Conservation (phyloP, 192 early-diverging fungal genomes). For the Linnemannia zychae region DNA sequence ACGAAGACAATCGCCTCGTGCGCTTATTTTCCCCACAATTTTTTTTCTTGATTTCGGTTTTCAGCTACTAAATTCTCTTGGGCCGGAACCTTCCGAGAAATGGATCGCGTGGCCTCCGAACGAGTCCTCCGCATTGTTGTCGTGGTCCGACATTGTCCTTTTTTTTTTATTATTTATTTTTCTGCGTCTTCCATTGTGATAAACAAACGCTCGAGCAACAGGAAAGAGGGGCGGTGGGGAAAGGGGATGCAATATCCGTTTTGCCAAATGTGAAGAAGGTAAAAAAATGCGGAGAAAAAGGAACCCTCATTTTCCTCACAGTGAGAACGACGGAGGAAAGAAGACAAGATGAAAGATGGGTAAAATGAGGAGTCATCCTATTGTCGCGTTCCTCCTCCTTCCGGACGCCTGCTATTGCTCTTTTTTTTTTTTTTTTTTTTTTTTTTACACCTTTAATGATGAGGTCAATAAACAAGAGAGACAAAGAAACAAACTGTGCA, state of each 20-base stretch:
- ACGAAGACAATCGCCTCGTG: neutral
- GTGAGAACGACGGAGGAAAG: neutral
- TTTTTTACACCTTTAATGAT: neutral
- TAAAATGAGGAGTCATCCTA: neutral
- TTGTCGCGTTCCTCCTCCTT: neutral
- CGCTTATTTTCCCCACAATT: conserved; percentile 5
- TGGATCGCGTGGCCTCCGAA: neutral
- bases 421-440: neutral
- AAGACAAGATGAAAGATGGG: neutral
- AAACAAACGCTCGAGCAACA: neutral
- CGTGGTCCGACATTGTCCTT: neutral
- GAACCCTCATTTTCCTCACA: conserved; percentile 3
- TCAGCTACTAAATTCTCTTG: neutral
- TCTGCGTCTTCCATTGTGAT: neutral
- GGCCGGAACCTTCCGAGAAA: conserved; percentile 3
- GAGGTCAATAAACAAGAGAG: neutral
- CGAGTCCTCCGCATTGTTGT: neutral
- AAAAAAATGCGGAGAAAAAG: conserved; percentile 6
- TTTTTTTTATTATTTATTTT: too few relatives aligned
- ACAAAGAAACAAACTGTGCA: neutral
- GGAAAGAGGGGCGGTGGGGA: neutral
- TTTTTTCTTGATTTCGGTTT: neutral
- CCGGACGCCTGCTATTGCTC: neutral
- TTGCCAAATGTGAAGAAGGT: neutral
- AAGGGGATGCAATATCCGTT: neutral